Evolutionary conservation across 352 stramenopile species (phyloP).

Genomic region (Globisporangium parvum): DNA sequence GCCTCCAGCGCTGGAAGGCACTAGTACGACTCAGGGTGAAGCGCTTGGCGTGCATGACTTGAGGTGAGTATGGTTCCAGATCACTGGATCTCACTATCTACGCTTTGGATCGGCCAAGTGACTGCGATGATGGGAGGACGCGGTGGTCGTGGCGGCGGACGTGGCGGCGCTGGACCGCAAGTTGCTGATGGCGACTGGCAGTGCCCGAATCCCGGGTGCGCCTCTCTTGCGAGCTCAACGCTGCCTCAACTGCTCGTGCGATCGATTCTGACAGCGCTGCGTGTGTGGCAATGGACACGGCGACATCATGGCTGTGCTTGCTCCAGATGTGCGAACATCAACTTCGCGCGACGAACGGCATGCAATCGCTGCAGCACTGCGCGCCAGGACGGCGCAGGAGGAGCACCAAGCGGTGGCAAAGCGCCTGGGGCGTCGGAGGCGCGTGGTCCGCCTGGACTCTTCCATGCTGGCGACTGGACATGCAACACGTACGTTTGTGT

Average conservation of each 20-base stretch:
- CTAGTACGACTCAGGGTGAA: too few species aligned
- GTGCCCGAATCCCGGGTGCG: conserved; percentile 74
- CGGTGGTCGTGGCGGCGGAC: conserved; percentile 24
- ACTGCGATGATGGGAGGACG: conserved; percentile 28
- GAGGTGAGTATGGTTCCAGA: not conserved
- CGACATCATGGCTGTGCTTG: not conserved
- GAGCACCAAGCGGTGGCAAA: conserved; percentile 16
- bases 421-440: conserved; percentile 25
- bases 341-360: conserved; percentile 71
- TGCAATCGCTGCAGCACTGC: conserved; percentile 81
- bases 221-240: not conserved
- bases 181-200: conserved; percentile 68
- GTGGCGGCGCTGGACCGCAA: conserved; percentile 44
- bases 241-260: too few species aligned
- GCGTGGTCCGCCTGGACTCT: conserved; percentile 63
- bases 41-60: too few species aligned
- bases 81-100: not conserved
- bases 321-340: conserved; percentile 72
- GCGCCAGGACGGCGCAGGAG: conserved; percentile 34
- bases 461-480: conserved; percentile 75
- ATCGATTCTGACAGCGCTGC: too few species aligned
- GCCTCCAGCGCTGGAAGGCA: too few species aligned
- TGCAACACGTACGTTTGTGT: conserved; percentile 56
- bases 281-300: not conserved
- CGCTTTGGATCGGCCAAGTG: not conserved